Evolutionary conservation across 768 basidiomycete species (phyloP), one percentile per base, ranked within the genome.

Genomic region (Lactarius trivialis): DNA sequence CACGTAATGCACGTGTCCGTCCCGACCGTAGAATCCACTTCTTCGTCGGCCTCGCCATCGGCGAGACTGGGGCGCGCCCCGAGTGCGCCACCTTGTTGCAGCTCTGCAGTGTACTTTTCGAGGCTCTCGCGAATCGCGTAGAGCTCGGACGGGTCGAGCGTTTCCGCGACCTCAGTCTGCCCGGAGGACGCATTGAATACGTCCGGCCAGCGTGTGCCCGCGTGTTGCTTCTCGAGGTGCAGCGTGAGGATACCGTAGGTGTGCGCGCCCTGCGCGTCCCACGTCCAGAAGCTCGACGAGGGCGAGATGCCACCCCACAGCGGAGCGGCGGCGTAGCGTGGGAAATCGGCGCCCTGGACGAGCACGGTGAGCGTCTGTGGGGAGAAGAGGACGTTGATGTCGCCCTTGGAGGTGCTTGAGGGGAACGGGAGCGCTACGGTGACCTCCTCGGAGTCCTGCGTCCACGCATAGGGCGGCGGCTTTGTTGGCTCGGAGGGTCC

Each of bases 391-490:
- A 91, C 83, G 65, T 78, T 82, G 71, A 96, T 89, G 49, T 78
- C 76, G 26, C 79, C 77, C 62, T 83, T 87, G 1, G 79, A 72
- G 0, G 85, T 89, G 55, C 75, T 78, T 0, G 88, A 81, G 1
- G 91, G 91, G n/a, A 97, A 79, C 6, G 91, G 85, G 70, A 98
- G 85, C 0, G 85, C 86, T 48, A 98, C 73, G 0, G 91, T 93
- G 55, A 98, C 77, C 0, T 90, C 83, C 71, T 94, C 92, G 1
- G 83, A 72, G 4, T 88, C 85, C 70, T 99, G 96, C 0, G 85
- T 91, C 96, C 96, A 99, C 1, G 92, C 91, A 73, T 94, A 98
- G 0, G 93, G 89, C 30, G 84, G 83, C 3, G 88, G 89, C 65
- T 79, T 85, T 11, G 73, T 71, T 1, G 76, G 75, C 28, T 70